Conservation (phyloP, 2,329 filamentous ascomycete species). For the Sporothrix inflata region DNA sequence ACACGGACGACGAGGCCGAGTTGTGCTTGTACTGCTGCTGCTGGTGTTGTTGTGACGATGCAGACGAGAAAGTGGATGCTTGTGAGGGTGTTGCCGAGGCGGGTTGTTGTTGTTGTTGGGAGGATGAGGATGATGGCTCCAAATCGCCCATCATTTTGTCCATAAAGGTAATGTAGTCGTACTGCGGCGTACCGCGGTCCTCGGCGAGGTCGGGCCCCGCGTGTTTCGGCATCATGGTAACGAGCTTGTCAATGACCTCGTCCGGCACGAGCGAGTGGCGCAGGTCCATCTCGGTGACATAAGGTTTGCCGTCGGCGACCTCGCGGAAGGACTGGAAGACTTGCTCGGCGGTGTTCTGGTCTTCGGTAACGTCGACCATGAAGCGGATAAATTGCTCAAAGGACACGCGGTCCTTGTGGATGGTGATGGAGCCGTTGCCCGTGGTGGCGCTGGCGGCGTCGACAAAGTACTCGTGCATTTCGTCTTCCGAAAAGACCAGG, state of each 20-base stretch:
- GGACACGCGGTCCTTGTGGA: conserved; percentile 72
- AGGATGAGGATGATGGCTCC: conserved; percentile 37
- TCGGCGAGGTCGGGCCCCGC: conserved; percentile 81
- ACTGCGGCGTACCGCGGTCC: conserved; percentile 84
- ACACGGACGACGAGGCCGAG: conserved; percentile 25
- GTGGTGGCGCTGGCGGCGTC: conserved; percentile 68
- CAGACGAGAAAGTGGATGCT: conserved; percentile 12
- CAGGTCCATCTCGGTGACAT: conserved; percentile 96
- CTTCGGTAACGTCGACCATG: conserved; percentile 98
- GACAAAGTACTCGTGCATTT: conserved; percentile 95
- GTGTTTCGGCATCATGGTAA: conserved; percentile 83
- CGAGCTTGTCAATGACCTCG: conserved; percentile 91
- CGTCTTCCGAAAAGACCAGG: conserved; percentile 92
- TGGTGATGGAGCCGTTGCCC: conserved; percentile 2
- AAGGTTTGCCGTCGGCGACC: conserved; percentile 97
- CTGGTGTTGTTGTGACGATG: conserved; percentile 13
- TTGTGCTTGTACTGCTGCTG: conserved; percentile 24
- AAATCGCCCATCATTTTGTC: conserved; percentile 69
- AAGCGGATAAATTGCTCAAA: conserved; percentile 99
- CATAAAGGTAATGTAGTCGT: conserved; percentile 98
- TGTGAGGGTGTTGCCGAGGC: conserved; percentile 8
- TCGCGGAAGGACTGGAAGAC: conserved; percentile 98
- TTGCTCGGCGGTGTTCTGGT: conserved; percentile 97
- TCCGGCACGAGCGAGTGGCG: conserved; percentile 94
- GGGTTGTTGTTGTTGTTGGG: conserved; percentile 23